Evolutionary conservation across 2,329 filamentous ascomycete species (phyloP).

Genomic region (Cladosporium sphaerospermum): DNA sequence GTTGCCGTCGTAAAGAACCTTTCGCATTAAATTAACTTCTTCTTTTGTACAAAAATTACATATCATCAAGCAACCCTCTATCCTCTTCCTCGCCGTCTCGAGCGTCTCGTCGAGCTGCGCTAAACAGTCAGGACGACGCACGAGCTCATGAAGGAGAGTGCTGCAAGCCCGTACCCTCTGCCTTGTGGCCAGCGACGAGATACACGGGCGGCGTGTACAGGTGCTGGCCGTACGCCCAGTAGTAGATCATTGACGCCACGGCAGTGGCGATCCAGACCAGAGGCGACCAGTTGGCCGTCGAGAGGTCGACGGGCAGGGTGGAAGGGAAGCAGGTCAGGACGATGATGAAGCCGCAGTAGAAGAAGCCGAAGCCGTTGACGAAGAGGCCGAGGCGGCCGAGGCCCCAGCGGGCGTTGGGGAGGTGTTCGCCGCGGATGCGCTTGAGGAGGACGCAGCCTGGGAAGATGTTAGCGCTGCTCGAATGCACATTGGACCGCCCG

Average conservation of each 20-base stretch:
- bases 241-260: constrained; percentile 21
- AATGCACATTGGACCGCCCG: too few species aligned
- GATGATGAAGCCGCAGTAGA: constrained; percentile 26
- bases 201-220: constrained; percentile 26
- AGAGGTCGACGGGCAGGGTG: constrained; percentile 21
- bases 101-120: background rate
- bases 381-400: constrained; percentile 20
- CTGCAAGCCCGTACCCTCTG: constrained; percentile 21
- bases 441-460: constrained; percentile 20
- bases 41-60: background rate
- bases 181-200: constrained; percentile 23
- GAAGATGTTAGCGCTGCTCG: background rate
- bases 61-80: background rate
- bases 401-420: constrained; percentile 21
- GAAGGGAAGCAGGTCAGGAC: constrained; percentile 27
- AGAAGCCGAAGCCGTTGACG: constrained; percentile 22
- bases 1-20: background rate
- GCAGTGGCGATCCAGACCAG: constrained; percentile 26
- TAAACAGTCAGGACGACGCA: background rate
- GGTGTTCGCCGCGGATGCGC: constrained; percentile 17
- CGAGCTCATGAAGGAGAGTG: background rate
- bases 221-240: constrained; percentile 23
- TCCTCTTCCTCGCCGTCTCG: background rate
- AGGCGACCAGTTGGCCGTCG: constrained; percentile 26
- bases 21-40: background rate